Conservation (phyloP, 495 filamentous ascomycete species). For the Penicillium nucicola region DNA sequence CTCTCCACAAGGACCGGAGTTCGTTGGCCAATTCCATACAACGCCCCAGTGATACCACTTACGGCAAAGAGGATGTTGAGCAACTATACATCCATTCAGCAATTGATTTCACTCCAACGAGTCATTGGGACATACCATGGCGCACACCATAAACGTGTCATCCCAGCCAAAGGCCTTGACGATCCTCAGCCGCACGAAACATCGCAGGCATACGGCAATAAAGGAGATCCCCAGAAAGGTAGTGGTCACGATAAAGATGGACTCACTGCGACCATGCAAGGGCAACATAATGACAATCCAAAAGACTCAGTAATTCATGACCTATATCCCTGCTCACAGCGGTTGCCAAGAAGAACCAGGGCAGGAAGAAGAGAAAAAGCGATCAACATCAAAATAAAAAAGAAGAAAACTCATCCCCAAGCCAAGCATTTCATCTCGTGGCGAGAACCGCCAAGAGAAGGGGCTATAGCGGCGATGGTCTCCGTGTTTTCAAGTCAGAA, state of each 20-base stretch:
- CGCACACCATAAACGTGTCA: constrained; percentile 40
- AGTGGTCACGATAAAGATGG: constrained; percentile 39
- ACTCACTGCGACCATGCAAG: constrained; percentile 34
- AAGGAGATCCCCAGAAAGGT: constrained; percentile 38
- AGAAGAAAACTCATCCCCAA: constrained; percentile 2
- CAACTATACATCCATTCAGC: constrained; percentile 2
- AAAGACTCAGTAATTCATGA: constrained; percentile 14
- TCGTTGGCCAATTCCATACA: constrained; percentile 36
- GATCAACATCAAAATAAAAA: neutral
- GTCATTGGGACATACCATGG: constrained; percentile 29
- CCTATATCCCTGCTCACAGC: neutral
- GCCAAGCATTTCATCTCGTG: constrained; percentile 16
- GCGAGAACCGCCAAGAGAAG: constrained; percentile 13
- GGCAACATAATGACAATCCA: constrained; percentile 27
- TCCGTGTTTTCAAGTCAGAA: constrained; percentile 4
- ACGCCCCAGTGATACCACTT: constrained; percentile 35
- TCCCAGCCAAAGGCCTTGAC: constrained; percentile 45
- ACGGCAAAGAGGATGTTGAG: constrained; percentile 37
- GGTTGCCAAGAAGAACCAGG: constrained; percentile 1
- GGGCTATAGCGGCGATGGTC: constrained; percentile 2
- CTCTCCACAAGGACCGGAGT: constrained; percentile 8
- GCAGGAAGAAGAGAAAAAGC: constrained; percentile 1
- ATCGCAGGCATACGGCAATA: constrained; percentile 37
- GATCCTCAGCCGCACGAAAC: constrained; percentile 37
- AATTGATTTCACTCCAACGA: neutral